Base-by-base conservation (phyloP, 169 alveolate species). In the Sarcocystis neurona region DNA sequence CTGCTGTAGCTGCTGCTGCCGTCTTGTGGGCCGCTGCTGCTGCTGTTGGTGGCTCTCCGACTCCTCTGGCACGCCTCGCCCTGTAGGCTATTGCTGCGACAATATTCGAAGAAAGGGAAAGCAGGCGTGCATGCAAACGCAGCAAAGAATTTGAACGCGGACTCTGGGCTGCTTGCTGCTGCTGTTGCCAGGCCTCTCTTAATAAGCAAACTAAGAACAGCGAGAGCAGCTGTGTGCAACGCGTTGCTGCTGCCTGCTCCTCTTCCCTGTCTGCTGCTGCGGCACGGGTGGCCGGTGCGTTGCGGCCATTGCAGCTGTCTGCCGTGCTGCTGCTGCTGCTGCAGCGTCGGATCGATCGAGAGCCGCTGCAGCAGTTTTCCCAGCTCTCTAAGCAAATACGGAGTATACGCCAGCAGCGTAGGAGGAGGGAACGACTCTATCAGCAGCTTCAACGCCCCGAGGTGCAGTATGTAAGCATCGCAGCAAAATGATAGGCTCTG, bases 121-220 rank as follows among this genome's bases (percentile, higher is more conserved):
- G 41, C 82, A 10, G 82, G 82, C 82, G 82, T 39, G 82, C 82
- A 72, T 0, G 82, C 82, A 4, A 72, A 39, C 39, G 82, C 53
- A 8, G 82, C 82, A 37, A 41, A 72, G 56, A 72, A 39, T 2
- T 30, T 30, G 30, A 39, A 72, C 30, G 82, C 56, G 4, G 82
- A 53, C 3, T 39, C 43, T 39, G 34, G 58, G 50, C 53, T 39
- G 30, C 10, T 56, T 39, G 6, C 82, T 41, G 44, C 75, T 2
- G 41, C 53, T 27, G 82, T 56, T 72, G 34, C 43, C 5, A n/a
- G 18, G 2, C 43, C 82, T 0, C 56, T 47, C 58, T 39, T 12
- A 37, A 72, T 72, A 12, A 72, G 82, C 20, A n/a, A n/a, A n/a
- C n/a, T n/a, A n/a, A n/a, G n/a, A n/a, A n/a, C n/a, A 72, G 82